Evolutionary conservation across 2,329 filamentous ascomycete genomes (phyloP), one percentile per base, ranked within the genome.

Genomic region (Nothophoma quercina): DNA sequence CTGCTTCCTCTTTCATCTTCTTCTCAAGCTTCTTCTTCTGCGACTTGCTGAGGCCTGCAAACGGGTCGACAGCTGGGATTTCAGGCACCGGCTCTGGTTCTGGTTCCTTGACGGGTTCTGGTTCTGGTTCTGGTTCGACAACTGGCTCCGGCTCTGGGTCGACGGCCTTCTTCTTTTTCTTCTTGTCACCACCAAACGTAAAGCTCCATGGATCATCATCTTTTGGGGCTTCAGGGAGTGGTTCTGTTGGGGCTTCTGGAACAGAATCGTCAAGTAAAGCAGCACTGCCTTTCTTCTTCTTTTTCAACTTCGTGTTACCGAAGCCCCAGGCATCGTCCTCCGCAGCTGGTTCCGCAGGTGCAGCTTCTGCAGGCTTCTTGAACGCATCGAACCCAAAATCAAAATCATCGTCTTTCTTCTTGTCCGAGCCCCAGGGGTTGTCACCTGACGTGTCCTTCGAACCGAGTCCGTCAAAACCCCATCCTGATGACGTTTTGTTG

Each of bases 231-330:
- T 47, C 55, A 3, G 63, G 21, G 25, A 42, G 23, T 13, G 55
- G 66, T 38, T 70, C 72, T 16, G 64, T 62, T 48, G 65, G 66
- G 7, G 65, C 65, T 33, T 67, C 66, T 13, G 71, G 65, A 10
- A 45, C n/a, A 33, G 44, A 49, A 4, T 45, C 51, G 6, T 50
- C 51, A 13, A 55, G 44, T 29, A 55, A 23, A 13, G 45, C 44
- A 59, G 56, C 57, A 8, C 64, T 67, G 40, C 68, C 70, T 55
- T 72, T 71, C 35, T 65, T 69, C 44, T 70, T 67, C 61, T 78
- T 77, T 61, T 79, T 80, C 44, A 75, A 71, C 59, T 79, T 78
- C 46, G 78, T 77, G 51, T 75, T 69, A 10, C 56, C 53, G 47
- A 70, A 65, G 30, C 65, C 69, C 70, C 69, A 73, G 22, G 61